Percentiles rank a stretch among this genome's conserved stretches.
phyloP scores from a whole-genome alignment of 2,329 filamentous ascomycete species.

The Sphaceloma murrayae region DNA sequence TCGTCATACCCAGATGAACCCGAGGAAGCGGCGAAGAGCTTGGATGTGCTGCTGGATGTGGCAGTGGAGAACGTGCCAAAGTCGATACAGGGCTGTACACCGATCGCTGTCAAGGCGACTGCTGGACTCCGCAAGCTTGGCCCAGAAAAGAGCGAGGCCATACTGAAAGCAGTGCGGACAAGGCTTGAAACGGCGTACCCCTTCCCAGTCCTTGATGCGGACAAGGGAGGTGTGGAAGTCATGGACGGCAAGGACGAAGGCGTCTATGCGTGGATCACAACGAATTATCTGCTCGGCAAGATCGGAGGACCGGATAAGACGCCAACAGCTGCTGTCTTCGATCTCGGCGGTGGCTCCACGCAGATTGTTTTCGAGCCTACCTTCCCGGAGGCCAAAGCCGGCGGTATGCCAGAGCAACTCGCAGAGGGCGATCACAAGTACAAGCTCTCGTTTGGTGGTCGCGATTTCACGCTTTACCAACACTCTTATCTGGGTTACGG shows the following conservation, averaged over 20 bases:
- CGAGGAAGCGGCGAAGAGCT: constrained; percentile 75
- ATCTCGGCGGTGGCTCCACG: constrained; percentile 91
- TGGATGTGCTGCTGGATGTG: constrained; percentile 79
- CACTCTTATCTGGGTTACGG: constrained; percentile 97
- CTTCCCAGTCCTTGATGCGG: constrained; percentile 82
- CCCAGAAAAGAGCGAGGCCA: constrained; percentile 66
- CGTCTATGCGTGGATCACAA: constrained; percentile 98
- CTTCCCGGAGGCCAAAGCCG: constrained; percentile 61
- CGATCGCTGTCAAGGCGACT: constrained; percentile 95
- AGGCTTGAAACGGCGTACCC: constrained; percentile 84
- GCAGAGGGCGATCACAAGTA: constrained; percentile 94
- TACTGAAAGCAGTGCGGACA: constrained; percentile 71
- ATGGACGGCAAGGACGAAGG: constrained; percentile 98
- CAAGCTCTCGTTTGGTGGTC: constrained; percentile 77
- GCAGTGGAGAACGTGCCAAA: constrained; percentile 79
- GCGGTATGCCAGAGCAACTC: constrained; percentile 78
- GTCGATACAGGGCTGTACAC: constrained; percentile 81
- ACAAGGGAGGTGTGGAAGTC: constrained; percentile 81
- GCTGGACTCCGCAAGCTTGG: constrained; percentile 86
- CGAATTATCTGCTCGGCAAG: constrained; percentile 96
- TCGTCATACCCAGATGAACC: constrained; percentile 83
- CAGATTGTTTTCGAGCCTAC: constrained; percentile 98
- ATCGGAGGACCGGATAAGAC: constrained; percentile 87
- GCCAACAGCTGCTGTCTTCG: constrained; percentile 87
- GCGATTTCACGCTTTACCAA: constrained; percentile 88